These are phyloP conservation scores for Helminthosporium solani DNA, from an alignment of 2,329 filamentous ascomycete species.

Conservation along the genomic window DNA sequence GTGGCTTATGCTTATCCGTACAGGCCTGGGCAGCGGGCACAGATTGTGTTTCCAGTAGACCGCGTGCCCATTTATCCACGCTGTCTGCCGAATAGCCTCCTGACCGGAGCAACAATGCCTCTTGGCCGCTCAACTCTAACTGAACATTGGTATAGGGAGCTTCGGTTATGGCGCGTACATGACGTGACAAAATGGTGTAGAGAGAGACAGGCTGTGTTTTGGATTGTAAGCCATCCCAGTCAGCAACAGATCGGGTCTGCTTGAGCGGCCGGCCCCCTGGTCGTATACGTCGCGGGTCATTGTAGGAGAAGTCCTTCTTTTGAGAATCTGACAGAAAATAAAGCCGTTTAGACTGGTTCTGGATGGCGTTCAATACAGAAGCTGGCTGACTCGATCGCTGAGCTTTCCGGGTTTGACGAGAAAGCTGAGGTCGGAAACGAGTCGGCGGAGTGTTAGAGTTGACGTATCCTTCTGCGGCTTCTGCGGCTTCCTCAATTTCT, in stretches of 20 bases:
- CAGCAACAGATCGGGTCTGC: not conserved
- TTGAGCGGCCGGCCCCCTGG: slow-evolving; percentile 2
- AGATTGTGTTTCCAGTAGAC: slow-evolving; percentile 20
- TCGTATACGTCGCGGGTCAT: not conserved
- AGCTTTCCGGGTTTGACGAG: slow-evolving; percentile 18
- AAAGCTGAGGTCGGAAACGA: slow-evolving; percentile 13
- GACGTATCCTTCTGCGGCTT: not conserved
- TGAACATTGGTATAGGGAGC: slow-evolving; percentile 3
- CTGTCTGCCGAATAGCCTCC: slow-evolving; percentile 17
- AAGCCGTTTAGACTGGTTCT: slow-evolving; percentile 15
- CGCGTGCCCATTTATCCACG: slow-evolving; percentile 27
- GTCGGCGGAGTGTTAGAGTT: no score
- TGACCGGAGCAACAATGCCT: slow-evolving; percentile 20
- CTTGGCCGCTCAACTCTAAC: slow-evolving; percentile 17
- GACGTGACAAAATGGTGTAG: slow-evolving; percentile 30
- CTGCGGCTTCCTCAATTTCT: not conserved
- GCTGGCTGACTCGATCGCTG: slow-evolving; percentile 21
- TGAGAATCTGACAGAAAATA: slow-evolving; percentile 15
- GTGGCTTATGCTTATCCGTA: slow-evolving; percentile 7
- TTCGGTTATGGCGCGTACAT: slow-evolving; percentile 19
- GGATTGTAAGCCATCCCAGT: not conserved
- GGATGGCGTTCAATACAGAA: slow-evolving; percentile 23
- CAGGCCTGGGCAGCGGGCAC: slow-evolving; percentile 22
- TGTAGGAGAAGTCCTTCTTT: slow-evolving; percentile 19
- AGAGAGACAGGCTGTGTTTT: slow-evolving; percentile 15